These are phyloP conservation scores for Phylloporus arenicola DNA, from an alignment of 768 basidiomycete species.

Conservation along the genomic window DNA sequence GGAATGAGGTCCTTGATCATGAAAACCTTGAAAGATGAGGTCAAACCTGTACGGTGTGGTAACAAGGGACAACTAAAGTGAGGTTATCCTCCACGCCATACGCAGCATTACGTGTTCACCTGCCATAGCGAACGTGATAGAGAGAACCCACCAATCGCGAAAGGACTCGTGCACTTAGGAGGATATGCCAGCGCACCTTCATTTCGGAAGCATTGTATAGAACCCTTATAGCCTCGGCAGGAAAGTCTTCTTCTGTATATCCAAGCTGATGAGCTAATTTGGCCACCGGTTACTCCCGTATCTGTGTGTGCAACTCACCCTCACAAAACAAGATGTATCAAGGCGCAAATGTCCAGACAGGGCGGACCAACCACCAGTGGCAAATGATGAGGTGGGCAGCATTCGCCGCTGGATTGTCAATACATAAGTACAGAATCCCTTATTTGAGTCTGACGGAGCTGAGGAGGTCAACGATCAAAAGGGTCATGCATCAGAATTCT, in stretches of 20 bases:
- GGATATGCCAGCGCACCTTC: slow-evolving; percentile 6
- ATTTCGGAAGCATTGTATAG: slow-evolving; percentile 10
- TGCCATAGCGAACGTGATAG: neutral
- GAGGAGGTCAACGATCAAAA: neutral
- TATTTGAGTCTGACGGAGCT: neutral
- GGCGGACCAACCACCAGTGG: neutral
- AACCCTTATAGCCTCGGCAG: slow-evolving; percentile 8
- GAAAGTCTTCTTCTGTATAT: neutral
- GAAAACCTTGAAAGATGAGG: neutral
- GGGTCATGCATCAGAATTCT: neutral
- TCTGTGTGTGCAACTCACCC: neutral
- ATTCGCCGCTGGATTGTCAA: slow-evolving; percentile 8
- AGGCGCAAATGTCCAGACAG: neutral
- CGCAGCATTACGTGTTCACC: slow-evolving; percentile 1
- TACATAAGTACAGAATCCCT: neutral
- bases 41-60: neutral
- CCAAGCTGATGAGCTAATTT: slow-evolving; percentile 14
- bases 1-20: neutral
- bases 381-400: slow-evolving; percentile 1
- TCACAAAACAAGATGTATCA: neutral
- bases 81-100: slow-evolving; percentile 1
- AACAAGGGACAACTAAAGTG: neutral
- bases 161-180: slow-evolving; percentile 10
- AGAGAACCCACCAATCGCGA: slow-evolving; percentile 22
- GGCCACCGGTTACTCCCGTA: slow-evolving; percentile 11